Conservation (phyloP, 140 eudicot species). For the Artemisia princeps region DNA sequence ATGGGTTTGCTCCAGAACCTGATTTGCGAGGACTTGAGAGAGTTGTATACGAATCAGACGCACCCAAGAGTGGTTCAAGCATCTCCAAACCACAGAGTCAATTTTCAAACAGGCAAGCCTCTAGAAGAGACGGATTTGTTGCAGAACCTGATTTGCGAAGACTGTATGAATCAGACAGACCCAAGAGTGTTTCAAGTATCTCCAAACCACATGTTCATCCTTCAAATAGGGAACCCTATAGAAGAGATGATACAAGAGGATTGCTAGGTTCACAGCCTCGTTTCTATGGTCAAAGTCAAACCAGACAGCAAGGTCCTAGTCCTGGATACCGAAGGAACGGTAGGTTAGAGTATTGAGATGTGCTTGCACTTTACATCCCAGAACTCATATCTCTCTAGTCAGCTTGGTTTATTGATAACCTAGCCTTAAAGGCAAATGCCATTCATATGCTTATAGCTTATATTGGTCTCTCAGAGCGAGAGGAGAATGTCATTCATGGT, state of each 20-base stretch:
- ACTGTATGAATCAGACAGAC: slow-evolving; percentile 40
- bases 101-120: no score
- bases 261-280: slow-evolving; percentile 30
- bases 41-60: slow-evolving; percentile 41
- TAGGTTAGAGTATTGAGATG: slow-evolving; percentile 33
- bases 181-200: slow-evolving; percentile 12
- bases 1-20: slow-evolving; percentile 55
- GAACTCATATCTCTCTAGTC: no score
- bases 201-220: slow-evolving; percentile 14
- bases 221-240: slow-evolving; percentile 18
- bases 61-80: slow-evolving; percentile 9
- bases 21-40: slow-evolving; percentile 81
- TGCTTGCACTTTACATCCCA: no score
- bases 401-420: no score
- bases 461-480: no score
- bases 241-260: slow-evolving; percentile 29
- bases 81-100: no score
- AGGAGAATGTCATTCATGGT: no score
- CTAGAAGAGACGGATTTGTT: slow-evolving; percentile 44
- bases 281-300: slow-evolving; percentile 31
- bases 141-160: slow-evolving; percentile 86
- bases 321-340: slow-evolving; percentile 33
- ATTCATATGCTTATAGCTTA: no score
- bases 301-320: slow-evolving; percentile 30
- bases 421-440: no score